These are phyloP conservation scores for Fusarium anguioides DNA, from an alignment of 2,329 filamentous ascomycete genomes.

Conservation along the genomic window DNA sequence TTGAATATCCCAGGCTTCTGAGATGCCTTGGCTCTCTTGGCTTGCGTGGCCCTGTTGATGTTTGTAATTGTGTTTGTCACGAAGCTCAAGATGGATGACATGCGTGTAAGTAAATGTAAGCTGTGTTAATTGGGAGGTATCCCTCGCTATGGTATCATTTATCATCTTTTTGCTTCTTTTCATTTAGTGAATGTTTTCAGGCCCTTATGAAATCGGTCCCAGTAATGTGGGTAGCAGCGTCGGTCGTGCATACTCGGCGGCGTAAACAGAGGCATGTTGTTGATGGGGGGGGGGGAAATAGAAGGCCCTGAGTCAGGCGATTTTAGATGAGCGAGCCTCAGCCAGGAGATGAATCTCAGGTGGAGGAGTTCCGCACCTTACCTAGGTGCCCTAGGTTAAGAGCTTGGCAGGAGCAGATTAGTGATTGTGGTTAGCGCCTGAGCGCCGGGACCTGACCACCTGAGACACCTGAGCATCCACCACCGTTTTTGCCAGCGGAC, in stretches of 20 bases:
- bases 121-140: conserved; percentile 8
- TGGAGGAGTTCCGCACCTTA: no score
- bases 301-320: conserved; percentile 18
- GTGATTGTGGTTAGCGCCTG: conserved; percentile 9
- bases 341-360: conserved; percentile 1
- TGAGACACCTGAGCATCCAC: conserved; percentile 37
- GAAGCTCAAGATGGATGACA: conserved; percentile 10
- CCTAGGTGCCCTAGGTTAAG: neutral
- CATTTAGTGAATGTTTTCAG: neutral
- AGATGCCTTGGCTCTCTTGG: conserved; percentile 31
- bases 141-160: neutral
- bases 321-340: conserved; percentile 7
- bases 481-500: conserved; percentile 29
- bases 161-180: conserved; percentile 1
- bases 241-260: conserved; percentile 17
- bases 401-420: neutral
- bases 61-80: conserved; percentile 16
- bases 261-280: conserved; percentile 30
- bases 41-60: conserved; percentile 9
- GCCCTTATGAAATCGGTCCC: conserved; percentile 15
- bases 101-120: conserved; percentile 1
- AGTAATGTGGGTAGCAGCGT: conserved; percentile 15
- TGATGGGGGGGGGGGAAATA: no score
- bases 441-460: conserved; percentile 11
- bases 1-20: conserved; percentile 34